Percentiles rank a stretch among this genome's conserved stretches.
These are phyloP conservation scores for Magnusiomyces suaveolens DNA, from an alignment of 1,139 yeast genomes.

Conservation along the genomic window DNA sequence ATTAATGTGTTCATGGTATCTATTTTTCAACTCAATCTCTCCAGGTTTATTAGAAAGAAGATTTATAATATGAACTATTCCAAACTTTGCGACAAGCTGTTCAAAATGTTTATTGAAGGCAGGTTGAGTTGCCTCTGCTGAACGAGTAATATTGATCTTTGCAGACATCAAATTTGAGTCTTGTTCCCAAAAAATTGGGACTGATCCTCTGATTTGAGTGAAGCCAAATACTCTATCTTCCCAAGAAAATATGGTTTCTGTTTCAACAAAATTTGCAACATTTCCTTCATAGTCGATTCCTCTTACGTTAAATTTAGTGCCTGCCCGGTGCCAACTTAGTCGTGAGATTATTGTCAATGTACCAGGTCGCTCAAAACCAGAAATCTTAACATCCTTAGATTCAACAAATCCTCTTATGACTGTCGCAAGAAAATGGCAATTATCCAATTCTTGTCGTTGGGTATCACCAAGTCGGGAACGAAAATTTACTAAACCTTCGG, in stretches of 20 bases:
- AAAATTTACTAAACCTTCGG: slow-evolving; percentile 70
- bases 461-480: slow-evolving; percentile 57
- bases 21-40: slow-evolving; percentile 61
- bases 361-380: slow-evolving; percentile 39
- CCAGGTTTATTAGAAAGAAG: slow-evolving; percentile 68
- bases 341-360: slow-evolving; percentile 73
- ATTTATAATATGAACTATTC: slow-evolving; percentile 78
- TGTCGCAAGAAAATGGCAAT: slow-evolving; percentile 73
- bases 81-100: slow-evolving; percentile 60
- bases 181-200: slow-evolving; percentile 97
- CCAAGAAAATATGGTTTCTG: slow-evolving; percentile 65
- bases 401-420: slow-evolving; percentile 93
- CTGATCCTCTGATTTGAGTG: slow-evolving; percentile 85
- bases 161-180: slow-evolving; percentile 70
- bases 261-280: slow-evolving; percentile 88
- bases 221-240: slow-evolving; percentile 58
- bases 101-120: slow-evolving; percentile 76
- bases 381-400: slow-evolving; percentile 48
- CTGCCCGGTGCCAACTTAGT: slow-evolving; percentile 93
- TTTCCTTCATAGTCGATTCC: slow-evolving; percentile 93
- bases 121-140: slow-evolving; percentile 86
- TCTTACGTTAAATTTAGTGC: slow-evolving; percentile 85
- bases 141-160: slow-evolving; percentile 78
- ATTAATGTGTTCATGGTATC: slow-evolving; percentile 53
- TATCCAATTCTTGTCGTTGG: slow-evolving; percentile 53